Conservation (phyloP, 345 rosid genomes). For the Acer campestre region DNA sequence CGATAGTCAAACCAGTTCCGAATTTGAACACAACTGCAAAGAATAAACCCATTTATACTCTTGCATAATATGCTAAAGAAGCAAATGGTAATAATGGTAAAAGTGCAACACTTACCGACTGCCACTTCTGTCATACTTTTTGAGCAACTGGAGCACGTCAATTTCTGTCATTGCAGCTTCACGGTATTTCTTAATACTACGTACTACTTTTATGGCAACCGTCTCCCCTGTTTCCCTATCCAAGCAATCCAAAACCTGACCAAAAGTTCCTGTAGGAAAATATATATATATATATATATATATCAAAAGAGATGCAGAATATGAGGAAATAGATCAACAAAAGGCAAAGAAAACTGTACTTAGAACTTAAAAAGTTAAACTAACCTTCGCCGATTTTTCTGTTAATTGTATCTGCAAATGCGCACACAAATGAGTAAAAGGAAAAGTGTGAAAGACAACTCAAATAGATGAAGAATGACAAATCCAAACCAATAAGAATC, state of each 20-base stretch:
- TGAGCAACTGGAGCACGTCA: conserved; percentile 63
- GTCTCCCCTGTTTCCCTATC: conserved; percentile 62
- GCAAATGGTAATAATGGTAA: not conserved
- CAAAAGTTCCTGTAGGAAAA: conserved; percentile 60
- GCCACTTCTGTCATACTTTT: conserved; percentile 54
- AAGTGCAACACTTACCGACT: conserved; percentile 43
- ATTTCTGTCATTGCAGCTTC: conserved; percentile 74
- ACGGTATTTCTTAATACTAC: conserved; percentile 63
- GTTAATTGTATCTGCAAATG: conserved; percentile 62
- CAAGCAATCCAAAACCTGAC: conserved; percentile 81
- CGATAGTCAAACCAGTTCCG: conserved; percentile 70
- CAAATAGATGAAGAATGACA: not conserved
- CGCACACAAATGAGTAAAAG: conserved; percentile 11
- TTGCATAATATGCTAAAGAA: conserved; percentile 7
- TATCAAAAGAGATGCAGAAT: not conserved
- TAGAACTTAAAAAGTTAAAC: conserved; percentile 15
- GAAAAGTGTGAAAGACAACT: conserved; percentile 6
- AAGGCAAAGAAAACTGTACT: not conserved
- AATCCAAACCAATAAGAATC: conserved; percentile 5
- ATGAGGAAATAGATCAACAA: not conserved
- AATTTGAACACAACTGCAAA: conserved; percentile 68
- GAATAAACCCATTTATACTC: conserved; percentile 32
- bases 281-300: conserved; percentile 15
- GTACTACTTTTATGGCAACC: conserved; percentile 73
- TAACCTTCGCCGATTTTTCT: conserved; percentile 75